Evolutionary conservation across 768 basidiomycete genomes (phyloP).

Genomic region (Russula sp.): DNA sequence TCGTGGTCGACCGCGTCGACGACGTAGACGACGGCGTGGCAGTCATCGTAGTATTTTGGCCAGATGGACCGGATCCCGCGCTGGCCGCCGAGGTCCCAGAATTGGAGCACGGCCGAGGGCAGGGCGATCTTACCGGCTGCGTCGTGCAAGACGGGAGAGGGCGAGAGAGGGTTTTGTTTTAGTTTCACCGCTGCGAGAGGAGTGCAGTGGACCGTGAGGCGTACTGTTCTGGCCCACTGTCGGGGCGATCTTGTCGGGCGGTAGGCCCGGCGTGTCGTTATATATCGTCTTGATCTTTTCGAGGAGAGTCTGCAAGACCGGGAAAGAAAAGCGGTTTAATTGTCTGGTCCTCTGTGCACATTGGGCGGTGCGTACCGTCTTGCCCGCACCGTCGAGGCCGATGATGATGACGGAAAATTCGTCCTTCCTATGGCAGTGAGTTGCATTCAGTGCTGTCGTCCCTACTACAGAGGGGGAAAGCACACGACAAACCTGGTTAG

Average conservation of each 20-base stretch:
- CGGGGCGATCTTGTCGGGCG: slow-evolving; percentile 89
- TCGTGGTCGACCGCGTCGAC: slow-evolving; percentile 91
- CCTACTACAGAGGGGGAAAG: neutral
- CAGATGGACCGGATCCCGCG: slow-evolving; percentile 91
- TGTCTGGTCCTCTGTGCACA: neutral
- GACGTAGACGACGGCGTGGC: slow-evolving; percentile 94
- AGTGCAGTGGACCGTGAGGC: slow-evolving; percentile 28
- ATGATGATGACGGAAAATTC: slow-evolving; percentile 95
- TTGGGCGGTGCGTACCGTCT: slow-evolving; percentile 51
- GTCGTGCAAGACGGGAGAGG: too few relatives aligned
- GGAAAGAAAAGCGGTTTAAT: neutral
- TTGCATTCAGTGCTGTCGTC: neutral
- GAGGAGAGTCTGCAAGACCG: slow-evolving; percentile 59
- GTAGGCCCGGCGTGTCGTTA: slow-evolving; percentile 78
- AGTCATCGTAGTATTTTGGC: slow-evolving; percentile 93
- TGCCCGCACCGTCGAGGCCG: slow-evolving; percentile 88
- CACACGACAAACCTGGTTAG: slow-evolving; percentile 57
- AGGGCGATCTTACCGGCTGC: slow-evolving; percentile 89
- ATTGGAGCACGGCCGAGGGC: slow-evolving; percentile 89
- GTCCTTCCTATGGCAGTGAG: slow-evolving; percentile 51
- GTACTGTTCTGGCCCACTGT: slow-evolving; percentile 97
- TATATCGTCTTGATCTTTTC: slow-evolving; percentile 94
- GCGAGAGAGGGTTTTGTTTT: too few relatives aligned
- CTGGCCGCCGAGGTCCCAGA: slow-evolving; percentile 97
- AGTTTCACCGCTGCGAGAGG: too few relatives aligned